Evolutionary conservation across 192 early-diverging fungal species (phyloP).

Genomic region (Thamnidium elegans): DNA sequence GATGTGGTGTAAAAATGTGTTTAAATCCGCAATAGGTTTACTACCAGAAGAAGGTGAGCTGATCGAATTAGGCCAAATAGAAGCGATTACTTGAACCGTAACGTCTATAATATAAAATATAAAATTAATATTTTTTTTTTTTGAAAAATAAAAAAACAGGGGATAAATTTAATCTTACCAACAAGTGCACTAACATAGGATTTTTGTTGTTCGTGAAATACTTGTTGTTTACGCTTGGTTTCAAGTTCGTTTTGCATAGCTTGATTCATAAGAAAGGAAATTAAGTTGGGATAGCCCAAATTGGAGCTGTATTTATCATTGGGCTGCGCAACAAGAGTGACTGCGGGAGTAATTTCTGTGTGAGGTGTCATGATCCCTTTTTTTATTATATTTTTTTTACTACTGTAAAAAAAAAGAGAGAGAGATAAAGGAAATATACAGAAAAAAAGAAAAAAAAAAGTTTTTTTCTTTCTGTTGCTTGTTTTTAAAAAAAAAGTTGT

Average conservation of each 20-base stretch:
- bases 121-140: conserved; percentile 3
- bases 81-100: conserved; percentile 51
- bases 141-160: too few species aligned
- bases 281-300: neutral
- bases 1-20: conserved; percentile 52
- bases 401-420: too few species aligned
- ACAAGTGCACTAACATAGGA: conserved; percentile 16
- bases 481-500: too few species aligned
- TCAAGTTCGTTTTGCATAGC: conserved; percentile 5
- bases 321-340: conserved; percentile 1
- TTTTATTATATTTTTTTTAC: too few species aligned
- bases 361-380: neutral
- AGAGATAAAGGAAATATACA: too few species aligned
- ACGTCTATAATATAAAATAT: conserved; percentile 33
- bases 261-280: conserved; percentile 14
- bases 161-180: conserved; percentile 5
- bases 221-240: conserved; percentile 11
- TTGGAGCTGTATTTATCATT: neutral
- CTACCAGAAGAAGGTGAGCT: conserved; percentile 19
- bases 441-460: too few species aligned
- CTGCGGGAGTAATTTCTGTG: conserved; percentile 14
- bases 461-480: too few species aligned
- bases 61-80: conserved; percentile 46
- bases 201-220: conserved; percentile 17
- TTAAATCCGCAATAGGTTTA: conserved; percentile 46